Percentiles rank a stretch among this genome's conserved stretches.
Conservation (phyloP, 192 early-diverging fungal species). For the Coemansia sp. region DNA sequence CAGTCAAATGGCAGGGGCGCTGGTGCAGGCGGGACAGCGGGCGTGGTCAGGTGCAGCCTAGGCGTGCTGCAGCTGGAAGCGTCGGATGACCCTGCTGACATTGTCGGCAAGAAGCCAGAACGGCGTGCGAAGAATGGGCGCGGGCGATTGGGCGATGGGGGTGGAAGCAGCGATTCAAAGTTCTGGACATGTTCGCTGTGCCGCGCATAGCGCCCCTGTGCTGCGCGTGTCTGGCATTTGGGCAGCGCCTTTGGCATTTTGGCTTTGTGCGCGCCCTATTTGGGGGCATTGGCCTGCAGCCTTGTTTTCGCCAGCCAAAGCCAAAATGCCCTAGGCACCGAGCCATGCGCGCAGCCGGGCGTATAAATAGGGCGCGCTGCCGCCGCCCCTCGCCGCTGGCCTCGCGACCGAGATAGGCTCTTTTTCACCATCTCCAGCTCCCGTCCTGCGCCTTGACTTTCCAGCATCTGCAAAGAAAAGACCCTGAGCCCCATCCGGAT, state of each 20-base stretch:
- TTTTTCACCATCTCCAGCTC: background rate
- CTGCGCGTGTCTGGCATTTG: background rate
- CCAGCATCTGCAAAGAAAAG: background rate
- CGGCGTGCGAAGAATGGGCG: background rate
- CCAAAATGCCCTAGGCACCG: too few relatives aligned
- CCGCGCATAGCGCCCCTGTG: constrained; percentile 6
- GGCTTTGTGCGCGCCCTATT: background rate
- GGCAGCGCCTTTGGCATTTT: too few relatives aligned
- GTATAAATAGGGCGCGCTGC: background rate
- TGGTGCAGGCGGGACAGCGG: background rate
- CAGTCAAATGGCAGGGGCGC: constrained; percentile 1
- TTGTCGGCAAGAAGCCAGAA: constrained; percentile 3
- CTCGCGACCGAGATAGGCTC: background rate
- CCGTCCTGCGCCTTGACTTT: background rate
- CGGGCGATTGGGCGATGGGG: constrained; percentile 1
- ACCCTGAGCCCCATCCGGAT: background rate
- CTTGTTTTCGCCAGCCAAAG: background rate
- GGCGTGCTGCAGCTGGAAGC: constrained; percentile 1
- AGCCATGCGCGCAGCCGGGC: background rate
- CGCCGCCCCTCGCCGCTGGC: background rate
- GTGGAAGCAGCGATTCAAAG: constrained; percentile 27
- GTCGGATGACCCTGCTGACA: background rate
- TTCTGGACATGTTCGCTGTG: constrained; percentile 49
- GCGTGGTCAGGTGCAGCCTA: background rate
- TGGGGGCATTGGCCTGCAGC: background rate